A percentile compares a stretch with the other conserved stretches of the same genome.
These are phyloP conservation scores for Immersiella caudata DNA, from an alignment of 495 filamentous ascomycete species.

Conservation along the genomic window DNA sequence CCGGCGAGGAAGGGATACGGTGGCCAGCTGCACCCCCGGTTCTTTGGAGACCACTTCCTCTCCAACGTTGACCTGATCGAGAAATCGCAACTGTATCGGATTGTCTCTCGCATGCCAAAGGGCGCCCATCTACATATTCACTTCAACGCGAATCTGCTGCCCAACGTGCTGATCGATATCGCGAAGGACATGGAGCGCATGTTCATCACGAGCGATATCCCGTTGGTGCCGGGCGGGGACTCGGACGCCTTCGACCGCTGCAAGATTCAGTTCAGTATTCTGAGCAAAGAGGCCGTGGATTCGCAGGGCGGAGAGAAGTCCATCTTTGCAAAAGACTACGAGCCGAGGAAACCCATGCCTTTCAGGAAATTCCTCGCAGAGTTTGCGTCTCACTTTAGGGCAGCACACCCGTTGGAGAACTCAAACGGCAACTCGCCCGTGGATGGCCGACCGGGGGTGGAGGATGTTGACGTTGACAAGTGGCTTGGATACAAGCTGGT, in stretches of 20 bases:
- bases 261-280: constrained; percentile 55
- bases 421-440: background rate
- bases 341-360: constrained; percentile 38
- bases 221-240: constrained; percentile 25
- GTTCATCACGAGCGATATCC: constrained; percentile 55
- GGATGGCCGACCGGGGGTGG: background rate
- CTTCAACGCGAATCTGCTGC: constrained; percentile 58
- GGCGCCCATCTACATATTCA: constrained; percentile 60
- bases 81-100: constrained; percentile 45
- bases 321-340: constrained; percentile 33
- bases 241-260: constrained; percentile 41
- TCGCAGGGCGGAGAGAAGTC: constrained; percentile 19
- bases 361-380: constrained; percentile 39
- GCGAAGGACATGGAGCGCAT: constrained; percentile 54
- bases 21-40: constrained; percentile 38
- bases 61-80: constrained; percentile 51
- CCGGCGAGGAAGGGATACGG: constrained; percentile 28
- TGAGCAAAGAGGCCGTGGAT: constrained; percentile 32
- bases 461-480: constrained; percentile 26
- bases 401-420: background rate
- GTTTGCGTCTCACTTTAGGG: constrained; percentile 24
- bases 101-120: constrained; percentile 53
- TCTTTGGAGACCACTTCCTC: constrained; percentile 51
- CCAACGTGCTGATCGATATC: constrained; percentile 51
- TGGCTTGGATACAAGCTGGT: constrained; percentile 55